Evolutionary conservation across 2,329 filamentous ascomycete genomes (phyloP).

Genomic region (Microcyclospora pomicola): DNA sequence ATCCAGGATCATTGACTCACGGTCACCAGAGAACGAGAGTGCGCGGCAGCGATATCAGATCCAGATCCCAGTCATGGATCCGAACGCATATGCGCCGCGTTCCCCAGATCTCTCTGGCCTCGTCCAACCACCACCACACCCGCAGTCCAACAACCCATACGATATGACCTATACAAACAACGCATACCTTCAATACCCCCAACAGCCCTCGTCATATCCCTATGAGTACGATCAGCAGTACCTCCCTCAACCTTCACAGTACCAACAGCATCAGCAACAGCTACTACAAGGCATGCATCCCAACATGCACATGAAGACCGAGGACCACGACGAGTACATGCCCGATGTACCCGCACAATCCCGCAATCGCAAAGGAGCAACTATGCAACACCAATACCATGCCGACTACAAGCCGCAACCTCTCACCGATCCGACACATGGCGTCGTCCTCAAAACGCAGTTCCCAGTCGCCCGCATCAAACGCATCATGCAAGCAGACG

Average conservation of each 20-base stretch:
- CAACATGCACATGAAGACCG: slow-evolving; percentile 8
- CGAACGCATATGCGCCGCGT: slow-evolving; percentile 4
- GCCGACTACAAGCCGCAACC: slow-evolving; percentile 2
- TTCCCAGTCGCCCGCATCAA: slow-evolving; percentile 97
- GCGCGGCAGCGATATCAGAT: no score
- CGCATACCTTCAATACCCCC: slow-evolving; percentile 1
- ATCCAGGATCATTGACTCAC: no score
- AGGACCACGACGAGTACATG: slow-evolving; percentile 21
- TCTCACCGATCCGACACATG: slow-evolving; percentile 20
- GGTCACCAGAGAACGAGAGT: no score
- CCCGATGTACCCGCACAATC: slow-evolving; percentile 12
- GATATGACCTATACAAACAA: no score
- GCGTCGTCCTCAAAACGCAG: slow-evolving; percentile 75
- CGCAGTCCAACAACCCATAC: slow-evolving; percentile 1
- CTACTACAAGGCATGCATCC: slow-evolving; percentile 4
- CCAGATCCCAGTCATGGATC: no score
- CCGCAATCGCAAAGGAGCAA: slow-evolving; percentile 9
- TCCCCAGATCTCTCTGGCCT: slow-evolving; percentile 5
- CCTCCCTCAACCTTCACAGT: slow-evolving; percentile 6
- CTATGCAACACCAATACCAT: slow-evolving; percentile 8
- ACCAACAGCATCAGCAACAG: slow-evolving; percentile 8
- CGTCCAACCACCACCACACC: slow-evolving; percentile 2
- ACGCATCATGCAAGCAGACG: slow-evolving; percentile 97
- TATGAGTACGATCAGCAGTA: background rate
- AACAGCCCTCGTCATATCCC: slow-evolving; percentile 1